Base-by-base conservation (phyloP, 352 stramenopile species). In the Pythium vanterpoolii region DNA sequence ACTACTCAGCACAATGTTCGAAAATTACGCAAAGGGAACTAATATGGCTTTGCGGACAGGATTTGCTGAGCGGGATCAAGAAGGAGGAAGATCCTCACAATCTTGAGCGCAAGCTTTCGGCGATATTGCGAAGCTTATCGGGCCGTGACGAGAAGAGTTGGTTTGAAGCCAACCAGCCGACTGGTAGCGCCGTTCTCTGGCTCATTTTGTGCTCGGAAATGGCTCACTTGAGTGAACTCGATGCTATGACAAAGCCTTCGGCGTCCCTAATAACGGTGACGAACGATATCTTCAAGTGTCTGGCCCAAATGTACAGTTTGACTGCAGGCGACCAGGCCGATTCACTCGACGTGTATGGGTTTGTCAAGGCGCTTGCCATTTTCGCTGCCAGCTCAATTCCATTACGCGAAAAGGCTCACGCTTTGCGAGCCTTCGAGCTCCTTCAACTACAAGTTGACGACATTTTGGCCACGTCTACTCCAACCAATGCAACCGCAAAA, bases 121-220 rank as follows among this genome's bases (percentile, higher is more conserved):
- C 30, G 6, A 40, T 55, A 13, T 14, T 39, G 39, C 18, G 48
- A 24, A 38, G 21, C 26, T 4, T 52, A 31, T 27, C 36, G 21
- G 23, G 26, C 11, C 8, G n/a, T 23, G 56, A 36, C 21, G 59
- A 44, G 24, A n/a, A n/a, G 28, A 30, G 10, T 21, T 57, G 45
- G 47, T 42, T 40, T 24, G 45, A 48, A 33, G 54, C 3, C 10
- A 39, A 28, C 11, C 16, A 23, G 13, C 46, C 30, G 21, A 48
- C 60, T 9, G 11, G 2, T n/a, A 44, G 16, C 2, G 10, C 53
- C n/a, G 46, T 68, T 31, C 47, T 62, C 23, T 68, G 52, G 52
- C 2, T 59, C 9, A 10, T 62, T 18, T 5, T 53, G 14, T 53
- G 45, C n/a, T 19, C 31, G 2, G 27, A 19, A 24, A 21, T 68